phyloP scores from a whole-genome alignment of 345 rosid genomes.

The Jatropha curcas region DNA sequence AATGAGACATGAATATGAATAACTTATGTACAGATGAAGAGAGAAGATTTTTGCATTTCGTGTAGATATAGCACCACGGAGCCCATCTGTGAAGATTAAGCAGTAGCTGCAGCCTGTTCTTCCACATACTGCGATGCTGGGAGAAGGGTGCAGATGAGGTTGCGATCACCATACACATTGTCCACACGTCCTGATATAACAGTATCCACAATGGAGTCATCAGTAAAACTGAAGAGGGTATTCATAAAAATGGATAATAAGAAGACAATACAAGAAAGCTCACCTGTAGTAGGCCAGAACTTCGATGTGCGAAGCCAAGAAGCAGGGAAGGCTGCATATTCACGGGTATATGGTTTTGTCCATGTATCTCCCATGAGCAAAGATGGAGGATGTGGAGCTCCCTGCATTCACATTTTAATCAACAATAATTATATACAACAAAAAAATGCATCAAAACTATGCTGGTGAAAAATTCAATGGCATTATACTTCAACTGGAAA shows the following conservation, averaged over 20 bases:
- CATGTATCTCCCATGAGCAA: conserved; percentile 96
- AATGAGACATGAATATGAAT: conserved; percentile 23
- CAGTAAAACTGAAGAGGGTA: background rate
- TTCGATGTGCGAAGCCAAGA: conserved; percentile 88
- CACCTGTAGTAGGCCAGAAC: conserved; percentile 97
- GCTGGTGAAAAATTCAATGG: background rate
- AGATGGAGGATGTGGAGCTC: conserved; percentile 99
- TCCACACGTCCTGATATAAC: conserved; percentile 76
- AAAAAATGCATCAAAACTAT: background rate
- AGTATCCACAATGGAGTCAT: background rate
- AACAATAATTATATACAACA: background rate
- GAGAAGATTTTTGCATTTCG: conserved; percentile 7
- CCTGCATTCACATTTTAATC: conserved; percentile 47
- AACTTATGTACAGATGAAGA: conserved; percentile 31
- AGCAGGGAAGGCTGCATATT: conserved; percentile 96
- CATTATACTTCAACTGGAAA: background rate
- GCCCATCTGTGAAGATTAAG: conserved; percentile 30
- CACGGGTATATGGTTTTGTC: conserved; percentile 88
- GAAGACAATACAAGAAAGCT: background rate
- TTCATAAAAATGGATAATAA: background rate
- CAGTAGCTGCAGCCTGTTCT: conserved; percentile 85
- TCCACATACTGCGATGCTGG: conserved; percentile 62
- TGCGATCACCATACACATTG: conserved; percentile 97
- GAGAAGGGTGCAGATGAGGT: conserved; percentile 86
- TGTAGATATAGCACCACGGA: conserved; percentile 13